Evolutionary conservation across 2,329 filamentous ascomycete species (phyloP).

Genomic region (Phyllosticta citriasiana): DNA sequence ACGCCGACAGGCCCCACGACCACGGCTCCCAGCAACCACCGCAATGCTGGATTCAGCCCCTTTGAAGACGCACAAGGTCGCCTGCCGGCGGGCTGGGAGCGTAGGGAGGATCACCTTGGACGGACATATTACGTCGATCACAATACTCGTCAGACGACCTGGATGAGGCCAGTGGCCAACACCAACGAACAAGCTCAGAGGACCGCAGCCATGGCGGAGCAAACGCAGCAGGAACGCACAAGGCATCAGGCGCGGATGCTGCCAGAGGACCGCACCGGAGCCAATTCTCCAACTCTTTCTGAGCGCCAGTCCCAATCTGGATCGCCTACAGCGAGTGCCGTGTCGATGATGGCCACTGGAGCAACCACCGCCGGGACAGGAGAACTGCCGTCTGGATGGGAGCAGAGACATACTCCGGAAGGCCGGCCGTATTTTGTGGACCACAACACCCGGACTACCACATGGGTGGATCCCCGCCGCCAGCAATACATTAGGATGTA

Average conservation of each 20-base stretch:
- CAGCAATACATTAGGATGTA: conserved; percentile 99
- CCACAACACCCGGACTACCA: conserved; percentile 95
- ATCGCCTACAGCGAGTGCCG: conserved; percentile 44
- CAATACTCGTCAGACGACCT: conserved; percentile 92
- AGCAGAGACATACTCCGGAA: conserved; percentile 91
- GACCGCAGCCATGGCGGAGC: conserved; percentile 68
- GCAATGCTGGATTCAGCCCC: conserved; percentile 57
- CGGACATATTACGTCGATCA: conserved; percentile 98
- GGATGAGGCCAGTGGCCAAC: conserved; percentile 77
- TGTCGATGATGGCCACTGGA: conserved; percentile 89
- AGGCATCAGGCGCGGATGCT: conserved; percentile 92
- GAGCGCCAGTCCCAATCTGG: conserved; percentile 37
- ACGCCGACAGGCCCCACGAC: conserved; percentile 18
- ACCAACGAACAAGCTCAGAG: conserved; percentile 68
- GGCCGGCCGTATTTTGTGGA: conserved; percentile 95
- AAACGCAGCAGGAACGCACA: conserved; percentile 85
- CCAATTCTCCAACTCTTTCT: conserved; percentile 73
- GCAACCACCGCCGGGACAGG: conserved; percentile 90
- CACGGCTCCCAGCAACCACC: conserved; percentile 20
- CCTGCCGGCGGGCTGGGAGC: conserved; percentile 88
- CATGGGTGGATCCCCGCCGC: conserved; percentile 93
- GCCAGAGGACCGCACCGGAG: conserved; percentile 87
- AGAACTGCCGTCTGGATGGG: conserved; percentile 91
- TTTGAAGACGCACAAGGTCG: conserved; percentile 96
- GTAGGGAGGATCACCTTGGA: conserved; percentile 87